phyloP scores from a whole-genome alignment of 768 basidiomycete genomes.

The Boletus sp. region DNA sequence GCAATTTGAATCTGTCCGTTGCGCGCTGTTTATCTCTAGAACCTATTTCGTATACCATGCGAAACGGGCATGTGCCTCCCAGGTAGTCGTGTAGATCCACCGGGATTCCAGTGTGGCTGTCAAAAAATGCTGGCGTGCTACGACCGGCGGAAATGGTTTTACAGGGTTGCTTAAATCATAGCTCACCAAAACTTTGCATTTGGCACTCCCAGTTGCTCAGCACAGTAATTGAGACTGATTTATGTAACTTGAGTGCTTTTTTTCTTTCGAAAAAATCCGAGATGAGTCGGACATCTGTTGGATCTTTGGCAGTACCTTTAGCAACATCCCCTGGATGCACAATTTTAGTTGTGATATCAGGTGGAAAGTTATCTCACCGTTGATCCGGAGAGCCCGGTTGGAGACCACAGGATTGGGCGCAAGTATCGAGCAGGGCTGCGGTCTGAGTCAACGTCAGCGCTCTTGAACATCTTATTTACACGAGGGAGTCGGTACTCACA shows the following conservation, averaged over 20 bases:
- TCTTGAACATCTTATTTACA: conserved; percentile 4
- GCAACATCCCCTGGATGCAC: conserved; percentile 8
- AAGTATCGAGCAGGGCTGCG: conserved; percentile 9
- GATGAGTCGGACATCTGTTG: background rate
- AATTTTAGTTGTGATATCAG: conserved; percentile 22
- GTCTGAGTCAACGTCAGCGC: conserved; percentile 10
- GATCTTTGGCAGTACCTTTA: background rate
- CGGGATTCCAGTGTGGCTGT: background rate
- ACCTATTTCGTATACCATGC: conserved; percentile 1
- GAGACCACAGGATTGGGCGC: conserved; percentile 3
- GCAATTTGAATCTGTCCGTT: conserved; percentile 18
- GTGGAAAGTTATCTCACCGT: conserved; percentile 6
- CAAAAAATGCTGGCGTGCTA: conserved; percentile 3
- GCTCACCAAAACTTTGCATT: conserved; percentile 9
- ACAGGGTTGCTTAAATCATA: conserved; percentile 8
- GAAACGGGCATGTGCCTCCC: conserved; percentile 3
- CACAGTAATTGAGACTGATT: background rate
- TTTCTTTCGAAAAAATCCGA: background rate
- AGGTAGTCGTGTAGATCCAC: background rate
- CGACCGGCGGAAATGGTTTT: background rate
- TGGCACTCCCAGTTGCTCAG: background rate
- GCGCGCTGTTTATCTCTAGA: conserved; percentile 19
- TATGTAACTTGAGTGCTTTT: background rate
- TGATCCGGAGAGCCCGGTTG: conserved; percentile 3
- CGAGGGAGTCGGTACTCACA: conserved; percentile 9